A percentile compares a stretch with the other conserved stretches of the same genome.
Conservation (phyloP, 768 basidiomycete species). For the Symmetrospora coprosmae region DNA sequence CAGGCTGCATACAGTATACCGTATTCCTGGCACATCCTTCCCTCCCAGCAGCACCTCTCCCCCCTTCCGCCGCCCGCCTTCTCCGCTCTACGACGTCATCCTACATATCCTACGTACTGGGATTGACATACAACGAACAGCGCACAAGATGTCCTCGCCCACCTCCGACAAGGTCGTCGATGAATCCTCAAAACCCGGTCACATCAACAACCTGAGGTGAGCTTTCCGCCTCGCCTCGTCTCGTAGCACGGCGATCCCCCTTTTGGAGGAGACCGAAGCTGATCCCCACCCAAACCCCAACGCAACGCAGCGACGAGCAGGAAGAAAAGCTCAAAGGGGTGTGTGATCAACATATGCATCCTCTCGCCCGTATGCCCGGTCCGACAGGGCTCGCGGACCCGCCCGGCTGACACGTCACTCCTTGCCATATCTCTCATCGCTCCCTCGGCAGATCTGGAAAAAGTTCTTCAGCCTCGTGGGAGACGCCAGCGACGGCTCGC, state of each 20-base stretch:
- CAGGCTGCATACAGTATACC: too few relatives aligned
- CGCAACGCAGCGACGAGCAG: conserved; percentile 11
- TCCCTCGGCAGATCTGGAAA: conserved; percentile 22
- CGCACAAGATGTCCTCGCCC: too few relatives aligned
- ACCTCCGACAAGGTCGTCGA: conserved; percentile 1
- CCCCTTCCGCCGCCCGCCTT: too few relatives aligned
- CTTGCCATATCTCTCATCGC: background rate
- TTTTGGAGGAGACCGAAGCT: background rate
- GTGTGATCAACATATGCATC: too few relatives aligned
- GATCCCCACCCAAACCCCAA: too few relatives aligned
- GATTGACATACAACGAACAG: too few relatives aligned
- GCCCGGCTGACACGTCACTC: background rate
- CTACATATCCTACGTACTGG: too few relatives aligned
- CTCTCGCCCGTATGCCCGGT: too few relatives aligned
- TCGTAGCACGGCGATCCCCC: background rate
- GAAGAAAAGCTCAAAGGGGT: conserved; percentile 2
- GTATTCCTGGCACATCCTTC: too few relatives aligned
- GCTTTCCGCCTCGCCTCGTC: background rate
- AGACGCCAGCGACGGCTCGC: too few relatives aligned
- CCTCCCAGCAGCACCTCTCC: too few relatives aligned
- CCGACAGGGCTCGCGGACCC: background rate
- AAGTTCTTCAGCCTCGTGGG: background rate
- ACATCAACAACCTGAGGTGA: conserved; percentile 7
- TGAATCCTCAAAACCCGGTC: background rate
- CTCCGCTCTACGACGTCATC: too few relatives aligned